Evolutionary conservation across 352 stramenopile genomes (phyloP), one percentile per base, ranked within the genome.

Genomic region (Globisporangium sylvaticum): DNA sequence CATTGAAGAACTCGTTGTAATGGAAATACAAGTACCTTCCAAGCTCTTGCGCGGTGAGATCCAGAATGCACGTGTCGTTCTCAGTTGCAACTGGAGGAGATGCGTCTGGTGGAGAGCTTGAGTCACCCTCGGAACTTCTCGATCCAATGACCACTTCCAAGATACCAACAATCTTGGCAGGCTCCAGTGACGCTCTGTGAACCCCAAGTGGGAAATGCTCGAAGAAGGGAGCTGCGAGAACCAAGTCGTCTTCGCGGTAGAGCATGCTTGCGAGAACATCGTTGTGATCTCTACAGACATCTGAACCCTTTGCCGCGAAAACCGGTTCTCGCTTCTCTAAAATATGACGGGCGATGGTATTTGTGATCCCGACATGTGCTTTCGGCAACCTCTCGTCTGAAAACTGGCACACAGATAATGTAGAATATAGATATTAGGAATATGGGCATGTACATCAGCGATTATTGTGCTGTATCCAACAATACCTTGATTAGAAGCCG

Each of bases 11-110:
- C 29, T 74, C 72, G 12, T 83, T 73, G 60, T 90, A 94, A 64
- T 94, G 82, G 58, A 91, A 94, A 50, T 80, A 88, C 31, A 94
- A 65, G 58, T 94, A 92, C 22, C 84, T 77, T 2, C 81, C 80
- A 14, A 94, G 77, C 58, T 88, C 81, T 48, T 91, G 72, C 0
- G 82, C 81, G 0, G 82, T 78, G 31, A 90, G 67, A 48, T 92
- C 78, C 1, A 94, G 65, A 31, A 94, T 94, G 24, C 73, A 84
- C 54, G 75, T 72, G 60, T 94, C 86, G 53, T 91, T 94, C 25
- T 80, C 80, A 9, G 71, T 82, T 42, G 67, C 62, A 59, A 62
- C 58, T 12, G 65, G 32, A 39, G 1, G 8, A 18, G n/a, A 7
- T 34, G 29, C 9, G 18, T 50, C 29, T 74, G 1, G 54, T 42